A percentile compares a stretch with the other conserved stretches of the same genome.
phyloP scores from a whole-genome alignment of 2,329 filamentous ascomycete genomes.

The Rhinocladiella similis region DNA sequence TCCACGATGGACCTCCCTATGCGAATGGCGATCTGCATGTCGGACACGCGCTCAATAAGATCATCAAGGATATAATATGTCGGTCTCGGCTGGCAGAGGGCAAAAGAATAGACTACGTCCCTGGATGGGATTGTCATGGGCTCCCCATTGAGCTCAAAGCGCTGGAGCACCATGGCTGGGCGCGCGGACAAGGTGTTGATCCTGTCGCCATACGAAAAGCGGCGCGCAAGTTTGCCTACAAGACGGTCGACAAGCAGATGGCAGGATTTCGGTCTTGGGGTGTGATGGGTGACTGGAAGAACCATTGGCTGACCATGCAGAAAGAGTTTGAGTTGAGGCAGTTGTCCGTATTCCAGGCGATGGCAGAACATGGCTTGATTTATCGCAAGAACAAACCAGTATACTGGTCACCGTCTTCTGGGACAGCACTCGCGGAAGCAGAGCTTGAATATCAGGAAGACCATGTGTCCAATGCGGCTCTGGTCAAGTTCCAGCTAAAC shows the following conservation, averaged over 20 bases:
- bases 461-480: slow-evolving; percentile 60
- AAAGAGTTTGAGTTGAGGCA: slow-evolving; percentile 62
- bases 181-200: slow-evolving; percentile 41
- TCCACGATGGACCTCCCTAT: slow-evolving; percentile 96
- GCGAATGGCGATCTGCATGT: slow-evolving; percentile 91
- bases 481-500: slow-evolving; percentile 69
- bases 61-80: slow-evolving; percentile 91
- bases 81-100: slow-evolving; percentile 78
- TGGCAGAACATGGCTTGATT: slow-evolving; percentile 63
- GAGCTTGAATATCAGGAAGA: slow-evolving; percentile 66
- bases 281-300: slow-evolving; percentile 66
- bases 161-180: slow-evolving; percentile 58
- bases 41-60: slow-evolving; percentile 94
- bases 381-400: slow-evolving; percentile 64
- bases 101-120: slow-evolving; percentile 74
- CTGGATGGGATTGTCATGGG: slow-evolving; percentile 97
- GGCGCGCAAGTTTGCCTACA: slow-evolving; percentile 56
- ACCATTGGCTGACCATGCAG: slow-evolving; percentile 64
- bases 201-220: slow-evolving; percentile 53
- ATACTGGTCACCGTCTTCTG: slow-evolving; percentile 66
- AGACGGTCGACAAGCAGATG: slow-evolving; percentile 61
- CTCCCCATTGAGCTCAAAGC: slow-evolving; percentile 97
- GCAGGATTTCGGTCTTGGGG: slow-evolving; percentile 60
- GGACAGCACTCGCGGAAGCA: slow-evolving; percentile 64
- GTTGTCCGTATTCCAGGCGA: slow-evolving; percentile 59